These are phyloP conservation scores for Clitocybe nebularis DNA, from an alignment of 1,284 basidiomycete genomes.

Conservation along the genomic window DNA sequence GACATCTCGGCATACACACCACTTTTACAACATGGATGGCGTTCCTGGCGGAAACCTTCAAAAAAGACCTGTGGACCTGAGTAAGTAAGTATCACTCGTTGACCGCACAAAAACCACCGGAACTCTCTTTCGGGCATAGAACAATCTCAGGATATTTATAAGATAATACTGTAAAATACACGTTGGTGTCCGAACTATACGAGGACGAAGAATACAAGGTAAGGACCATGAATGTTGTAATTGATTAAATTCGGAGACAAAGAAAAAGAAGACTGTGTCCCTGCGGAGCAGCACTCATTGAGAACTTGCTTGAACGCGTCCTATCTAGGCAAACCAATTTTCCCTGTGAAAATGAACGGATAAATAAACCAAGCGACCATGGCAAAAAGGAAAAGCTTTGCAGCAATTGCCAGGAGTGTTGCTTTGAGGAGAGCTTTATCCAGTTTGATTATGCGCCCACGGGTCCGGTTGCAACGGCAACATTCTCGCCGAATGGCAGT, in stretches of 20 bases:
- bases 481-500: slow-evolving; percentile 61
- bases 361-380: slow-evolving; percentile 45
- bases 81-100: not conserved
- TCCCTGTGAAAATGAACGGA: slow-evolving; percentile 40
- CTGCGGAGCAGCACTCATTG: slow-evolving; percentile 11
- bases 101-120: no score
- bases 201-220: slow-evolving; percentile 32
- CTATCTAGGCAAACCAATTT: slow-evolving; percentile 20
- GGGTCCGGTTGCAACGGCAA: slow-evolving; percentile 49
- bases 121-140: no score
- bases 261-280: slow-evolving; percentile 13
- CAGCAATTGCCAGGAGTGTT: slow-evolving; percentile 15
- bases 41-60: no score
- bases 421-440: slow-evolving; percentile 8
- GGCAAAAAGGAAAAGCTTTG: slow-evolving; percentile 24
- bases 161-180: slow-evolving; percentile 37
- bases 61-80: not conserved
- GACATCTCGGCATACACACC: no score
- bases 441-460: slow-evolving; percentile 46
- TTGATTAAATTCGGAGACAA: slow-evolving; percentile 11
- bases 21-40: no score
- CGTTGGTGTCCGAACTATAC: slow-evolving; percentile 29
- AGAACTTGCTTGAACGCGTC: slow-evolving; percentile 12
- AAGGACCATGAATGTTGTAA: slow-evolving; percentile 20
- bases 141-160: slow-evolving; percentile 21